These are phyloP conservation scores for Bipolaris bicolor DNA, from an alignment of 2,329 filamentous ascomycete species.

Conservation along the genomic window DNA sequence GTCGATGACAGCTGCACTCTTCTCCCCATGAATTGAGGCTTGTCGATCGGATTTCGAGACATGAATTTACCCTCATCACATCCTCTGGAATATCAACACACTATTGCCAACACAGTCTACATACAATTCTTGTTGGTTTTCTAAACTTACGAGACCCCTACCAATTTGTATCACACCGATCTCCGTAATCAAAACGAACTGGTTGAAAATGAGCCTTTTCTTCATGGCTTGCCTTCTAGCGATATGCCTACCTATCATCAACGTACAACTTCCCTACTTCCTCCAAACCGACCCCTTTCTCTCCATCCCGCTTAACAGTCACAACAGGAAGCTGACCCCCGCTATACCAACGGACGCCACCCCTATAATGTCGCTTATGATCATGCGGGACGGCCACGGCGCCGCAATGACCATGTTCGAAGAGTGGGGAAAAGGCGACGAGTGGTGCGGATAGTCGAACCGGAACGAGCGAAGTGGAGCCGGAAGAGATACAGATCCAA, in stretches of 20 bases:
- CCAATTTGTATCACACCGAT: no score
- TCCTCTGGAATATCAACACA: not conserved
- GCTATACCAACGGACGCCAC: conserved; percentile 15
- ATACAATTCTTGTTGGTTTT: not conserved
- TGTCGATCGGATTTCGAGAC: not conserved
- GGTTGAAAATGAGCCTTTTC: conserved; percentile 18
- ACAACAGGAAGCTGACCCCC: conserved; percentile 20
- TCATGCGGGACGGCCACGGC: not conserved
- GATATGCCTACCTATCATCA: conserved; percentile 32
- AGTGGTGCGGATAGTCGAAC: conserved; percentile 18
- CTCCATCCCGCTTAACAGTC: conserved; percentile 12
- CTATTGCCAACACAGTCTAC: not conserved
- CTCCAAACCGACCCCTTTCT: not conserved
- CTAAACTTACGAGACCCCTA: no score
- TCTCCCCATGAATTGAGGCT: not conserved
- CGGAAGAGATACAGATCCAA: conserved; percentile 3
- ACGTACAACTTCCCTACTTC: conserved; percentile 28
- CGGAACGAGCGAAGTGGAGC: conserved; percentile 3
- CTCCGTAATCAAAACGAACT: not conserved
- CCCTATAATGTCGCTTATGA: conserved; percentile 17
- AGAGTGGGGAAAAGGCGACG: not conserved
- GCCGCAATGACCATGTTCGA: not conserved
- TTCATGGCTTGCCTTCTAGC: conserved; percentile 28
- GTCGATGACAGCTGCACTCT: not conserved
- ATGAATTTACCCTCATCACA: not conserved